Evolutionary conservation across 2,329 filamentous ascomycete species (phyloP).

Genomic region (Ophiostoma ips): DNA sequence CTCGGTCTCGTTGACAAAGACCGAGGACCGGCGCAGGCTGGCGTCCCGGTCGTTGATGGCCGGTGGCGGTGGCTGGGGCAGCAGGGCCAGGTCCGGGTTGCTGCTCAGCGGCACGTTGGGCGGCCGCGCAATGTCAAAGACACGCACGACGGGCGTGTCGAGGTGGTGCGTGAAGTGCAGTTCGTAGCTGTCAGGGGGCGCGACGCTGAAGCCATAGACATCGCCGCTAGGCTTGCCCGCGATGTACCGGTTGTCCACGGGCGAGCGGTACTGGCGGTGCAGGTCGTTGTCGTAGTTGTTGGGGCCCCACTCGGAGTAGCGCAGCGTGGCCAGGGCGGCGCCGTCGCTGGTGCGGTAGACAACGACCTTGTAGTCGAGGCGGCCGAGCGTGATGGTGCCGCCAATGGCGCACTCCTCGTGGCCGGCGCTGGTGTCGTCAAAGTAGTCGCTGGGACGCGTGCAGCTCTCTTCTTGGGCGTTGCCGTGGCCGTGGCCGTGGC

Average conservation of each 20-base stretch:
- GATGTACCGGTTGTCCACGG: slow-evolving; percentile 79
- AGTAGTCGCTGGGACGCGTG: slow-evolving; percentile 48
- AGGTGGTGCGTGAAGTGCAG: slow-evolving; percentile 56
- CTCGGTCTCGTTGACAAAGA: slow-evolving; percentile 79
- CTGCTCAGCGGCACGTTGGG: slow-evolving; percentile 45
- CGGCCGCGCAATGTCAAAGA: slow-evolving; percentile 77
- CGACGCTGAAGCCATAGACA: slow-evolving; percentile 66
- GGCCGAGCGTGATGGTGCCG: slow-evolving; percentile 69
- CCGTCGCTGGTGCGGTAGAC: slow-evolving; percentile 60
- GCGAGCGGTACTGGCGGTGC: slow-evolving; percentile 63
- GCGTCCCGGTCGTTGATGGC: slow-evolving; percentile 33
- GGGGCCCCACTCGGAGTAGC: slow-evolving; percentile 86
- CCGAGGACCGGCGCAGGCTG: slow-evolving; percentile 44
- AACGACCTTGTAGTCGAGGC: slow-evolving; percentile 78
- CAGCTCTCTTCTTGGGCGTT: slow-evolving; percentile 48
- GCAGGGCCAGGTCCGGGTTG: slow-evolving; percentile 64
- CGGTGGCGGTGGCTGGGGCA: slow-evolving; percentile 70
- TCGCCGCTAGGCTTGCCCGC: slow-evolving; percentile 76
- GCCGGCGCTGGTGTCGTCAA: slow-evolving; percentile 41
- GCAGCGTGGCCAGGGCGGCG: slow-evolving; percentile 72
- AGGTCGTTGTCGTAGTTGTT: slow-evolving; percentile 87
- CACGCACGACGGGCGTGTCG: slow-evolving; percentile 64
- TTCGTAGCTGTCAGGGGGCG: slow-evolving; percentile 24
- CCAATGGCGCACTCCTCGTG: slow-evolving; percentile 58
- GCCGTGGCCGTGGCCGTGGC: too few species aligned